Percentiles rank a stretch among this genome's conserved stretches.
These are phyloP conservation scores for Psilocybe tampanensis DNA, from an alignment of 768 basidiomycete genomes.

Conservation along the genomic window DNA sequence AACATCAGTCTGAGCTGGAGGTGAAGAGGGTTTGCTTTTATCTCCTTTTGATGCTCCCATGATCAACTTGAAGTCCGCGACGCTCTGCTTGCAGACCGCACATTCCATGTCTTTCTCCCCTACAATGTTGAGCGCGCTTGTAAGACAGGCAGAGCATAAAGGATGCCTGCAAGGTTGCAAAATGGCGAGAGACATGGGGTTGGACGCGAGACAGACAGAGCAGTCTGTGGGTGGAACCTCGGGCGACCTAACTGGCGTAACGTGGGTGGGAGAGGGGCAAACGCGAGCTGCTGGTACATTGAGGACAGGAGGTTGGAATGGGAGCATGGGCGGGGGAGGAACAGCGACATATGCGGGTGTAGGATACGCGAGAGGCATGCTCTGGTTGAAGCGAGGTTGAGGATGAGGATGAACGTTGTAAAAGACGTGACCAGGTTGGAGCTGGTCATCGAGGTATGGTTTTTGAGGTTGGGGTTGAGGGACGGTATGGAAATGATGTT, in stretches of 20 bases:
- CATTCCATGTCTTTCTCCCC: constrained; percentile 90
- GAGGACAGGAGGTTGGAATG: constrained; percentile 10
- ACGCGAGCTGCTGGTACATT: constrained; percentile 8
- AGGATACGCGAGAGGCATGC: constrained; percentile 21
- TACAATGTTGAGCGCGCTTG: constrained; percentile 86
- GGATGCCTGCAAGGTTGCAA: constrained; percentile 77
- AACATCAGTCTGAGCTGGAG: background rate
- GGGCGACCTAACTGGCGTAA: constrained; percentile 6
- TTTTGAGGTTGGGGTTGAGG: constrained; percentile 29
- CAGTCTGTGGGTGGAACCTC: constrained; percentile 41
- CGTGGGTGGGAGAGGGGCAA: background rate
- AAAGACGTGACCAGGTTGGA: constrained; percentile 19
- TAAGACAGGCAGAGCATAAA: constrained; percentile 79
- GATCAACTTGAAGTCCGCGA: constrained; percentile 67
- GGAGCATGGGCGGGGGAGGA: constrained; percentile 16
- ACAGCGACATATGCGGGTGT: constrained; percentile 19
- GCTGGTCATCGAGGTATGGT: constrained; percentile 22
- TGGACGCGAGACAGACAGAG: constrained; percentile 60
- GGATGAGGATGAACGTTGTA: constrained; percentile 14
- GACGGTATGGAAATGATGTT: constrained; percentile 43
- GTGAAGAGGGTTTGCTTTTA: background rate
- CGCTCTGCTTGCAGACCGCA: constrained; percentile 72
- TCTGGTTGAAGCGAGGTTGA: constrained; percentile 20
- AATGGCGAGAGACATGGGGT: constrained; percentile 54
- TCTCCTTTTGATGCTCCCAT: constrained; percentile 18